These are phyloP conservation scores for Brassica incana DNA, from an alignment of 345 rosid species.

Conservation along the genomic window DNA sequence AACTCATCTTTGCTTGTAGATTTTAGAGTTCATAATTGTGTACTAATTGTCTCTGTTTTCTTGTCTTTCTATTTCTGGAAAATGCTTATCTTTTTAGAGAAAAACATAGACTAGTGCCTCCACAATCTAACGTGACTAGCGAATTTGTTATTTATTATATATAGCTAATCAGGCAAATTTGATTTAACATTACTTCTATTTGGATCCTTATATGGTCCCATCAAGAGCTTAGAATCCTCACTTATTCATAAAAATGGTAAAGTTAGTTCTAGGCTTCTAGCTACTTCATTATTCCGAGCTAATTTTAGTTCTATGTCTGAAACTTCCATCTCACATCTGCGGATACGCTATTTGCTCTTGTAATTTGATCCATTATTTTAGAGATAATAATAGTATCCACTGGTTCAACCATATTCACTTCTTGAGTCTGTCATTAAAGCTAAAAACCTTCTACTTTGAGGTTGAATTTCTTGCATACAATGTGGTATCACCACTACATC, in stretches of 20 bases:
- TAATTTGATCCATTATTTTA: neutral
- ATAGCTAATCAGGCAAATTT: constrained; percentile 21
- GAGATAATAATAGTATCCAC: neutral
- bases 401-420: neutral
- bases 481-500: neutral
- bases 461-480: neutral
- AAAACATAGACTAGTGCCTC: constrained; percentile 13
- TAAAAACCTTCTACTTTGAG: neutral
- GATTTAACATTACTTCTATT: constrained; percentile 1
- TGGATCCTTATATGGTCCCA: constrained; percentile 28
- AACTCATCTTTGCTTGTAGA: constrained; percentile 49
- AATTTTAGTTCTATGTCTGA: neutral
- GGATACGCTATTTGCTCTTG: neutral
- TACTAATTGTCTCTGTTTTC: constrained; percentile 25
- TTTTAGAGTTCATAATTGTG: neutral
- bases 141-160: neutral
- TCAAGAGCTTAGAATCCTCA: neutral
- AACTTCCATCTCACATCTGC: neutral
- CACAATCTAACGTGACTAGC: constrained; percentile 13
- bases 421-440: neutral
- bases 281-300: neutral
- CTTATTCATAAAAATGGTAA: neutral
- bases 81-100: neutral
- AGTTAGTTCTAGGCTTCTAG: neutral
- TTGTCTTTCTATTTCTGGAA: constrained; percentile 19